A percentile compares a stretch with the other conserved stretches of the same genome.
phyloP scores from a whole-genome alignment of 1,284 basidiomycete genomes.

The Irpex sp. region DNA sequence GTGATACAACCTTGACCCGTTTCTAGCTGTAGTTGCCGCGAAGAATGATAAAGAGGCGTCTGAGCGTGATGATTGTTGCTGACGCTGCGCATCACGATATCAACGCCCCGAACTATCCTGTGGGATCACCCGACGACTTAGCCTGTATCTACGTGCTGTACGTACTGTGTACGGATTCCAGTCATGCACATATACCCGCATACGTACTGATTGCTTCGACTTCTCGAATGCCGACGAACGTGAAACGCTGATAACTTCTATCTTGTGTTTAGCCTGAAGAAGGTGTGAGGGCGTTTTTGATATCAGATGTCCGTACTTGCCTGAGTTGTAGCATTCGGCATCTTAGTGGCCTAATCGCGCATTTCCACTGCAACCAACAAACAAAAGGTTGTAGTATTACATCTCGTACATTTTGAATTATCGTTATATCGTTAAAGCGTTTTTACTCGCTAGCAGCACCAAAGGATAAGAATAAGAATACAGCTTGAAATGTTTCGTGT shows the following conservation, averaged over 20 bases:
- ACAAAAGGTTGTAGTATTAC: background rate
- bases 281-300: background rate
- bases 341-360: background rate
- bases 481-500: background rate
- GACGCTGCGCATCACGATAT: background rate
- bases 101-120: background rate
- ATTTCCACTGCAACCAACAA: background rate
- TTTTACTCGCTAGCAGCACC: no score
- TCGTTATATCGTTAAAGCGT: background rate
- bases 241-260: background rate
- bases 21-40: background rate
- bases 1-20: background rate
- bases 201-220: background rate
- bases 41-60: background rate
- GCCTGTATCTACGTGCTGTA: background rate
- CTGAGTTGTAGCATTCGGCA: background rate
- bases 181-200: no score
- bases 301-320: background rate
- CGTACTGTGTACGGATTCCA: background rate
- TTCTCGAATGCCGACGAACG: background rate
- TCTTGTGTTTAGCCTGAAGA: background rate
- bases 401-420: conserved; percentile 1
- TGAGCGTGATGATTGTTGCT: background rate
- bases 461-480: background rate
- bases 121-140: background rate